Percentiles rank a stretch among this genome's conserved stretches.
Evolutionary conservation across 2,329 filamentous ascomycete genomes (phyloP).

Genomic region (Penicillium sp.): DNA sequence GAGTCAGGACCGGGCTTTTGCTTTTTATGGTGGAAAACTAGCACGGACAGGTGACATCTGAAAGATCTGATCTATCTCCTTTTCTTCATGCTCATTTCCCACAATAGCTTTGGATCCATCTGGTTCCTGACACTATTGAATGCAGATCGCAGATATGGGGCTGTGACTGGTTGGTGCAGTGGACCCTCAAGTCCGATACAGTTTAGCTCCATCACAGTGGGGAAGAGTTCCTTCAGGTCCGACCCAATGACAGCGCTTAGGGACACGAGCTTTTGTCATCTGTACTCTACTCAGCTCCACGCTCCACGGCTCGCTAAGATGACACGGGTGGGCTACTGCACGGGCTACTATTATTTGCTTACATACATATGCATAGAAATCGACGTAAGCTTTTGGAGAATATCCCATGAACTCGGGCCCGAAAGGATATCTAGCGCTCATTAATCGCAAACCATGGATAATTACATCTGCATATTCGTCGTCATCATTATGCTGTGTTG

Average conservation of each 20-base stretch:
- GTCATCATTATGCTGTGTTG: conserved; percentile 2
- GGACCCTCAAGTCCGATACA: not conserved
- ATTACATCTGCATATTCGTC: not conserved
- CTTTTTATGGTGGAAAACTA: not conserved
- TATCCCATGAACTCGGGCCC: not conserved
- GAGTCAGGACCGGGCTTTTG: not conserved
- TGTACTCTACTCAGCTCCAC: not conserved
- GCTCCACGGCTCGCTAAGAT: not conserved
- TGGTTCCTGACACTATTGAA: conserved; percentile 21
- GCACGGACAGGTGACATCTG: not conserved
- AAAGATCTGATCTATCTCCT: conserved; percentile 3
- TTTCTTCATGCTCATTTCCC: conserved; percentile 13
- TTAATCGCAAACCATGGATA: not conserved
- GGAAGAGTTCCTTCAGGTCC: not conserved
- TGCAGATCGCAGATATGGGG: conserved; percentile 1
- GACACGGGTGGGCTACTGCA: not conserved
- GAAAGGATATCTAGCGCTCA: not conserved
- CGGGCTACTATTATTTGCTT: not conserved
- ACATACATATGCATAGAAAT: not conserved
- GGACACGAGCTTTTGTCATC: not conserved
- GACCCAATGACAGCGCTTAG: not conserved
- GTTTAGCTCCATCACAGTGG: conserved; percentile 2
- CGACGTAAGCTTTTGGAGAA: not conserved
- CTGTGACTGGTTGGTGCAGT: conserved; percentile 14
- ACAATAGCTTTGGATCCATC: conserved; percentile 7